These are phyloP conservation scores for Aspergillus sclerotioniger DNA, from an alignment of 495 filamentous ascomycete species.

Conservation along the genomic window DNA sequence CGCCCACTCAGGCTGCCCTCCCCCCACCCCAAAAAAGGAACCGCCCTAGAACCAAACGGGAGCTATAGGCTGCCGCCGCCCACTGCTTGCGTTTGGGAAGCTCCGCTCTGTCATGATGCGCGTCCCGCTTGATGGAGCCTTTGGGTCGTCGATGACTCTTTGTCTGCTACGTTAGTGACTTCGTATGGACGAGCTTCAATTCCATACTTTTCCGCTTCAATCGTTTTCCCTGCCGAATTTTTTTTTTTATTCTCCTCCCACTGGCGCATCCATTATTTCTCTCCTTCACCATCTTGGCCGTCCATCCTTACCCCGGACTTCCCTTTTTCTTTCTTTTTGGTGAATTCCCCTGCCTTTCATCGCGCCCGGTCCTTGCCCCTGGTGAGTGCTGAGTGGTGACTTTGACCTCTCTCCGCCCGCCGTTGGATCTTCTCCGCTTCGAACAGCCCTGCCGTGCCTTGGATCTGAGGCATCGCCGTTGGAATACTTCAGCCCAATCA, in stretches of 20 bases:
- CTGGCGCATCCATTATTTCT: neutral
- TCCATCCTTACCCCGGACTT: constrained; percentile 2
- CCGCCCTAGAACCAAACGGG: constrained; percentile 15
- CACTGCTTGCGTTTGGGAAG: constrained; percentile 18
- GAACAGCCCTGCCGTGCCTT: constrained; percentile 4
- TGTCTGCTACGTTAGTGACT: constrained; percentile 3
- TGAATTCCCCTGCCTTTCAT: neutral
- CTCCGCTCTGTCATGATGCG: constrained; percentile 21
- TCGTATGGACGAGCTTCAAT: neutral
- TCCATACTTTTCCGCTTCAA: neutral
- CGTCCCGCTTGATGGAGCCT: constrained; percentile 9
- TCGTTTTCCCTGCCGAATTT: neutral
- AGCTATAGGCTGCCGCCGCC: constrained; percentile 11
- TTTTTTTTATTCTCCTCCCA: neutral
- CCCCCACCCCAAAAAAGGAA: constrained; percentile 18
- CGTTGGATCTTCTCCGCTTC: constrained; percentile 9
- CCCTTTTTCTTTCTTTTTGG: neutral
- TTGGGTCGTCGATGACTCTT: constrained; percentile 1
- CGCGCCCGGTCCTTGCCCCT: neutral
- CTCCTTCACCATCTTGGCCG: neutral
- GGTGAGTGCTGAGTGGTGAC: neutral
- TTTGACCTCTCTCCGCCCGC: neutral
- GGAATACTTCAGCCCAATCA: constrained; percentile 17
- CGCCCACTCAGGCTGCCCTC: constrained; percentile 3
- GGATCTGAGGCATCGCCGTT: constrained; percentile 9